These are phyloP conservation scores for Pelargonium citronellum DNA, from an alignment of 441 rosid genomes.

Conservation along the genomic window DNA sequence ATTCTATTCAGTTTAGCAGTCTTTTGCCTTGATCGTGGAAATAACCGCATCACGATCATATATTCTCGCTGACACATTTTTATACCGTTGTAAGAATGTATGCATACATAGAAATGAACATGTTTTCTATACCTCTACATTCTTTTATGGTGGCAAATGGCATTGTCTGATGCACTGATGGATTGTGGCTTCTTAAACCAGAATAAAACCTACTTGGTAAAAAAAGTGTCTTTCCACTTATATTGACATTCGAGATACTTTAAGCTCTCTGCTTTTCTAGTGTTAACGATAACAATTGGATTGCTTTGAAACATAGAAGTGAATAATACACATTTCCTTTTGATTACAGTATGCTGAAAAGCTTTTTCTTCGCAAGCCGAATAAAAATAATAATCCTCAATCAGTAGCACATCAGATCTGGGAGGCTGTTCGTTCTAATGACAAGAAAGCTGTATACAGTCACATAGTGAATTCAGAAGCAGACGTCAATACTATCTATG, in stretches of 20 bases:
- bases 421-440: slow-evolving; percentile 70
- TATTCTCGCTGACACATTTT: neutral
- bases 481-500: slow-evolving; percentile 57
- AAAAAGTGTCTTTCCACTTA: neutral
- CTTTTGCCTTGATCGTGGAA: neutral
- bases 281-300: neutral
- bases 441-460: slow-evolving; percentile 77
- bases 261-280: neutral
- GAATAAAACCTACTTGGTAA: neutral
- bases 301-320: neutral
- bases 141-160: neutral
- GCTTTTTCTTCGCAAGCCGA: slow-evolving; percentile 50
- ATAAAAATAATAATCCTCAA: slow-evolving; percentile 42
- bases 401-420: slow-evolving; percentile 53
- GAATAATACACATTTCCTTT: neutral
- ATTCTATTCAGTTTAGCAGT: neutral
- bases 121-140: neutral
- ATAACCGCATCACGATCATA: neutral
- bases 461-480: slow-evolving; percentile 65
- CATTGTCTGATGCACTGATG: neutral
- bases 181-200: neutral
- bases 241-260: neutral
- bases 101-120: neutral
- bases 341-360: slow-evolving; percentile 74
- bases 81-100: neutral